Evolutionary conservation across 2,329 filamentous ascomycete genomes (phyloP).

Genomic region (Zalaria obscura): DNA sequence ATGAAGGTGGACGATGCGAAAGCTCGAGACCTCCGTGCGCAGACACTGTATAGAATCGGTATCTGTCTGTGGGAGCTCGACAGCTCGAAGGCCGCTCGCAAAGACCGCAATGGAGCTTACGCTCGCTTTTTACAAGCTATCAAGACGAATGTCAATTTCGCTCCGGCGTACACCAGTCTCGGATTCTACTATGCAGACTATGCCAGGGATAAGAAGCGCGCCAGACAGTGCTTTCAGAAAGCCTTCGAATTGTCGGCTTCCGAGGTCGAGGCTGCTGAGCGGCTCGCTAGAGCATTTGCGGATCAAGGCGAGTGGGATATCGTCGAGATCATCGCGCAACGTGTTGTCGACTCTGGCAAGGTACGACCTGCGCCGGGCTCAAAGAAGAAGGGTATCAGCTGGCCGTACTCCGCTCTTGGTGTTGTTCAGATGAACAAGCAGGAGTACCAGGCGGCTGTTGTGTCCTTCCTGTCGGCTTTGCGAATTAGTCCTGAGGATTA

Average conservation of each 20-base stretch:
- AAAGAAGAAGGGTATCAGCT: conserved; percentile 83
- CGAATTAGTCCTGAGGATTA: conserved; percentile 77
- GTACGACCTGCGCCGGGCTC: conserved; percentile 82
- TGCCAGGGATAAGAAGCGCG: conserved; percentile 70
- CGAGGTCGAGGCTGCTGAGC: conserved; percentile 76
- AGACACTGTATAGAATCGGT: conserved; percentile 76
- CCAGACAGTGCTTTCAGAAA: conserved; percentile 89
- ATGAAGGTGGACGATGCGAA: conserved; percentile 48
- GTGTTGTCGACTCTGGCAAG: conserved; percentile 89
- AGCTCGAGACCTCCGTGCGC: conserved; percentile 60
- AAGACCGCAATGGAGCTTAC: conserved; percentile 71
- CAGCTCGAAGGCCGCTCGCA: conserved; percentile 57
- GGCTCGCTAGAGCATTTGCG: conserved; percentile 73
- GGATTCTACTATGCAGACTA: conserved; percentile 89
- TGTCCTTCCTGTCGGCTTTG: conserved; percentile 81
- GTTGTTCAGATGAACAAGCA: conserved; percentile 92
- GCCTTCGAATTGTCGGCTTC: conserved; percentile 83
- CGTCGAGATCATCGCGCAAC: conserved; percentile 80
- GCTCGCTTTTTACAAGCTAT: conserved; percentile 68
- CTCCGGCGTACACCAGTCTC: conserved; percentile 80
- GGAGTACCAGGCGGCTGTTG: conserved; percentile 75
- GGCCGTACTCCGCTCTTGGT: conserved; percentile 88
- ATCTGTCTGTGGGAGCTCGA: conserved; percentile 79
- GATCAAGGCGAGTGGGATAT: conserved; percentile 91
- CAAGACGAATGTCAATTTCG: conserved; percentile 75